Base-by-base conservation (phyloP, 1,284 basidiomycete species). In the Tranzscheliella williamsii region DNA sequence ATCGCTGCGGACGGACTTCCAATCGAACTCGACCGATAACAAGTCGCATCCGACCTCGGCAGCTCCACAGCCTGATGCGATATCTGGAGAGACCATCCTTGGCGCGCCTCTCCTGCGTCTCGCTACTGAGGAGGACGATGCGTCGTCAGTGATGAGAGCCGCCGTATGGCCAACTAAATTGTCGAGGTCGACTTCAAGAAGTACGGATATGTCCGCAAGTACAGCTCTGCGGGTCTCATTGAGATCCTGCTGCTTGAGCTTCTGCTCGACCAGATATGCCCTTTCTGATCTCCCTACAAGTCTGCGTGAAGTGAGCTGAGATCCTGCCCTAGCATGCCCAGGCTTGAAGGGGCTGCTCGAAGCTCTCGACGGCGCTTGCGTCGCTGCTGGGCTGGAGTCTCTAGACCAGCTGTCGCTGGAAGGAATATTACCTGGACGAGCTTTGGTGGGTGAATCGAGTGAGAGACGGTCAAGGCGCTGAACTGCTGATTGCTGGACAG, bases 31-130 rank as follows among this genome's bases (percentile, higher is more conserved):
- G 33, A 58, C 55, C 11, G 61, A 68, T 12, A 73, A 51, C 11
- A 58, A 38, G 30, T 73, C 68, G 17, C 46, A 43, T 1, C 71
- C 71, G 13, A 73, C 68, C 42, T 73, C 69, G 17, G 56, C 45
- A 11, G 71, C 68, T 27, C 71, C 71, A 29, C 67, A 73, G 2
- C 71, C 71, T 1, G 69, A 57, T 11, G 67, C 58, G 0, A 72
- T 41, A 21, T 55, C 68, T 0, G 58, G 39, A 21, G 53, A 54
- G 4, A 39, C 39, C 2, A 40, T 26, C 29, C 62, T 70, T 15
- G 38, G 52, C 11, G 41, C 51, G 27, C 40, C 50, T 36, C 48
- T 48, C 20, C 53, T 34, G 24, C 60, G 60, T 27, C 52, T 39
- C 15, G 52, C 58, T 20, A 55, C 46, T 0, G 39, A 32, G 16